These are phyloP conservation scores for Dactylellina parvicollis DNA, from an alignment of 2,329 filamentous ascomycete species.

Conservation along the genomic window DNA sequence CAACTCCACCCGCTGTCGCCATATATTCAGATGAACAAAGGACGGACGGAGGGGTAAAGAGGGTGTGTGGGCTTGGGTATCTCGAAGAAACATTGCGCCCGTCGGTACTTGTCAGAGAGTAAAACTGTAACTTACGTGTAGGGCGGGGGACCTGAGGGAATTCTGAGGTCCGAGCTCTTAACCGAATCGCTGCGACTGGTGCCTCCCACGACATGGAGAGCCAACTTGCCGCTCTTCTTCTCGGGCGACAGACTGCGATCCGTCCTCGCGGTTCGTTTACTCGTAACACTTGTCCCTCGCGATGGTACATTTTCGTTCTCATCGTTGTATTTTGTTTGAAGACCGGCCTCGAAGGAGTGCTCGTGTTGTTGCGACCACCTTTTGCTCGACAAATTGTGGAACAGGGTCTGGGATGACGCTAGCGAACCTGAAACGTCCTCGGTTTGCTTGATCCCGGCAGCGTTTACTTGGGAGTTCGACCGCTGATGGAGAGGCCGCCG, in stretches of 20 bases:
- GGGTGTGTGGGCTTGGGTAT: constrained; percentile 42
- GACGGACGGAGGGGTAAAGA: constrained; percentile 18
- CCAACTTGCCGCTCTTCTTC: constrained; percentile 39
- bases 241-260: constrained; percentile 45
- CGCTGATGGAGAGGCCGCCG: constrained; percentile 50
- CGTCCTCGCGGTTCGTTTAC: constrained; percentile 53
- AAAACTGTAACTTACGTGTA: constrained; percentile 53
- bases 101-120: constrained; percentile 42
- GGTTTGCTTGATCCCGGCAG: constrained; percentile 50
- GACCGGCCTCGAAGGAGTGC: constrained; percentile 47
- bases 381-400: constrained; percentile 53
- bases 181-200: constrained; percentile 38
- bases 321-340: constrained; percentile 45
- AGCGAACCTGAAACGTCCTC: constrained; percentile 54
- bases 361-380: constrained; percentile 48
- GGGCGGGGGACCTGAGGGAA: constrained; percentile 47
- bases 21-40: constrained; percentile 32
- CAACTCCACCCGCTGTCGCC: constrained; percentile 1
- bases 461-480: constrained; percentile 53
- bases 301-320: constrained; percentile 49
- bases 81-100: constrained; percentile 30
- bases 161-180: constrained; percentile 47
- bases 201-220: constrained; percentile 34
- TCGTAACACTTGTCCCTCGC: constrained; percentile 50
- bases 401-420: constrained; percentile 53